These are phyloP conservation scores for Cladosporium sp. DNA, from an alignment of 2,329 filamentous ascomycete species.

Conservation along the genomic window DNA sequence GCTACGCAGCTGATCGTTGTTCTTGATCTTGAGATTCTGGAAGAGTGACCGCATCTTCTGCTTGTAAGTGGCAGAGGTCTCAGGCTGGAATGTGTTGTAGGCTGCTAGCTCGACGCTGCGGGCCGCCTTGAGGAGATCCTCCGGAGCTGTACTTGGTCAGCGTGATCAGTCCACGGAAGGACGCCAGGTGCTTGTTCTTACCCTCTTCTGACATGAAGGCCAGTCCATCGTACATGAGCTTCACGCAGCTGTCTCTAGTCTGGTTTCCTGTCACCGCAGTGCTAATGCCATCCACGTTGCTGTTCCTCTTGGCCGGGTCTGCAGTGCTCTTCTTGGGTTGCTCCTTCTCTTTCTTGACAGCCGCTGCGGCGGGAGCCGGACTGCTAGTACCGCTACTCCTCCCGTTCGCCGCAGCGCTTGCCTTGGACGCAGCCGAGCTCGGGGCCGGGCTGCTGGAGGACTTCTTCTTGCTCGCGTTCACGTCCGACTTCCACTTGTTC, in stretches of 20 bases:
- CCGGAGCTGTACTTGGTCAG: constrained; percentile 39
- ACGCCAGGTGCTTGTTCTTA: constrained; percentile 21
- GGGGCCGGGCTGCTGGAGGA: constrained; percentile 42
- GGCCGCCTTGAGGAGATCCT: constrained; percentile 59
- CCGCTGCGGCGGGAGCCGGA: constrained; percentile 30
- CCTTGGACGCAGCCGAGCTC: constrained; percentile 36
- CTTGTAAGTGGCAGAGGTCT: constrained; percentile 68
- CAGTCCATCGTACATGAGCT: constrained; percentile 89
- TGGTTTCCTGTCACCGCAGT: constrained; percentile 66
- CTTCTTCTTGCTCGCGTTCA: constrained; percentile 48
- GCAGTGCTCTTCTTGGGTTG: constrained; percentile 45
- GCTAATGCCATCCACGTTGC: constrained; percentile 74
- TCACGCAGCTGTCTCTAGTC: constrained; percentile 77
- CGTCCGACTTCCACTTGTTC: constrained; percentile 75
- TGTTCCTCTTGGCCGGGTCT: constrained; percentile 69
- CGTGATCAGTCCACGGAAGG: background rate
- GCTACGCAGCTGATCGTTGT: constrained; percentile 69
- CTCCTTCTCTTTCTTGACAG: constrained; percentile 18
- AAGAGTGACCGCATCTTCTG: constrained; percentile 87
- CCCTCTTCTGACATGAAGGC: constrained; percentile 59
- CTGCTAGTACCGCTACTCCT: constrained; percentile 35
- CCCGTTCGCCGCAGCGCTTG: constrained; percentile 29
- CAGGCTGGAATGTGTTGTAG: constrained; percentile 61
- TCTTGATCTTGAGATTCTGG: constrained; percentile 89
- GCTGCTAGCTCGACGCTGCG: constrained; percentile 73